Evolutionary conservation across 2,329 filamentous ascomycete species (phyloP).

Genomic region (Sporothrix phasma): DNA sequence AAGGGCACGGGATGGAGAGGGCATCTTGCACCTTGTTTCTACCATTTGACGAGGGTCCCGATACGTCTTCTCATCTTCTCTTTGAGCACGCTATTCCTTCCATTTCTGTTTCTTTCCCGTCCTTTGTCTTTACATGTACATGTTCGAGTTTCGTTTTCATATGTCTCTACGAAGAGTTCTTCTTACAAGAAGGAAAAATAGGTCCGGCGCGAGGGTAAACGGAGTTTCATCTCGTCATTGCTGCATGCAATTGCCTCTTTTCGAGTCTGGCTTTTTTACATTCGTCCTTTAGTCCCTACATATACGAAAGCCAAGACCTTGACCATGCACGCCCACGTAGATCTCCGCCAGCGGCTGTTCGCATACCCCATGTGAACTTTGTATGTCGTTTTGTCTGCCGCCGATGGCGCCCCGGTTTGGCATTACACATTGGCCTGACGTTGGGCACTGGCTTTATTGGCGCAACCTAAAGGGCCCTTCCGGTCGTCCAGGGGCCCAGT

Average conservation of each 20-base stretch:
- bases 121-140: background rate
- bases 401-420: background rate
- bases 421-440: background rate
- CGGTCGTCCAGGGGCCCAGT: background rate
- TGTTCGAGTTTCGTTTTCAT: background rate
- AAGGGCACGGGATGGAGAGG: background rate
- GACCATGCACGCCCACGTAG: background rate
- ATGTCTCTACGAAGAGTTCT: background rate
- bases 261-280: background rate
- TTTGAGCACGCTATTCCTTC: background rate
- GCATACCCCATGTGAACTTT: background rate
- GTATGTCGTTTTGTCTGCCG: background rate
- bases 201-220: slow-evolving; percentile 9
- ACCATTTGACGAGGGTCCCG: background rate
- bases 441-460: background rate
- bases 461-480: background rate
- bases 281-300: background rate
- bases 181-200: slow-evolving; percentile 3
- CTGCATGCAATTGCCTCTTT: slow-evolving; percentile 4
- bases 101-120: background rate
- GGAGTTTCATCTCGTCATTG: slow-evolving; percentile 5
- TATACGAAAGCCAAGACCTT: background rate
- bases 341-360: background rate
- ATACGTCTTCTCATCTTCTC: background rate
- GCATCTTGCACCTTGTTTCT: background rate